A percentile compares a stretch with the other conserved stretches of the same genome.
These are phyloP conservation scores for Gynostemma pentaphyllum DNA, from an alignment of 306 rosid genomes.

Conservation along the genomic window DNA sequence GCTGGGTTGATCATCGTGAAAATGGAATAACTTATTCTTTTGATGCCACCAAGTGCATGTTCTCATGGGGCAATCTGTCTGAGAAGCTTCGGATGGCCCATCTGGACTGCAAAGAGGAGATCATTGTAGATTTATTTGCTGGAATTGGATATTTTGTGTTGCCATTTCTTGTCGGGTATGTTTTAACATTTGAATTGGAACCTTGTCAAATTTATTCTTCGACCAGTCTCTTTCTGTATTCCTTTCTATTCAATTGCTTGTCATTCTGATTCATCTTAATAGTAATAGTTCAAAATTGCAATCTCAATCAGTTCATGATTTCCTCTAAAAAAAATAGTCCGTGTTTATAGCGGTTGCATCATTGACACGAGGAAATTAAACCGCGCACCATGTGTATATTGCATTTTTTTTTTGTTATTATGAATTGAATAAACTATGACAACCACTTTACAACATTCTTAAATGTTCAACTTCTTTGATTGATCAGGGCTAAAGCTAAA, in stretches of 20 bases:
- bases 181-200: neutral
- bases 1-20: constrained; percentile 91
- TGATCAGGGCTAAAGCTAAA: constrained; percentile 75
- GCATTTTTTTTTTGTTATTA: no score
- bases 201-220: neutral
- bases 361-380: neutral
- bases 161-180: constrained; percentile 89
- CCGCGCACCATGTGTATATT: no score
- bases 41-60: constrained; percentile 86
- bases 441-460: neutral
- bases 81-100: constrained; percentile 80
- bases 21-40: constrained; percentile 81
- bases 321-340: no score
- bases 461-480: neutral
- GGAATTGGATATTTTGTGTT: constrained; percentile 92
- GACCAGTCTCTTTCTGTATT: neutral
- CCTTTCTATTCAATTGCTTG: neutral
- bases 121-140: constrained; percentile 75
- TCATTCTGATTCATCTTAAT: neutral
- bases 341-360: no score
- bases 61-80: constrained; percentile 97
- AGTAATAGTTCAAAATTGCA: neutral
- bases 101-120: constrained; percentile 54
- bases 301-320: no score
- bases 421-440: neutral